Base-by-base conservation (phyloP, 495 filamentous ascomycete genomes). In the Tuber indicum region DNA sequence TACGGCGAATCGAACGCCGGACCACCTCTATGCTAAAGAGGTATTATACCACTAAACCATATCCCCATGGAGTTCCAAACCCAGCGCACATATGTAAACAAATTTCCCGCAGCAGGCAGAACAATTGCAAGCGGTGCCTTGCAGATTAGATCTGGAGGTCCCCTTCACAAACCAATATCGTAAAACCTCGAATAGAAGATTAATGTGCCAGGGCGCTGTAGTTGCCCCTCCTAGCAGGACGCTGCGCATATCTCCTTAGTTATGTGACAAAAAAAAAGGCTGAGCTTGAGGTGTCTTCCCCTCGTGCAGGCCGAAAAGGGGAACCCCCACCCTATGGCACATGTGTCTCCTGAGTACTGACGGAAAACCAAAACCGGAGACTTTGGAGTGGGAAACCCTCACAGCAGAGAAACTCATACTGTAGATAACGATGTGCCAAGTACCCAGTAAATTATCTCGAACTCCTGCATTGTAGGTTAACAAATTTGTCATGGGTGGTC, bases 11-110 rank as follows among this genome's bases (percentile, higher is more conserved):
- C 83, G 83, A 84, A 84, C 83, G 82, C 83, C 83, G 78, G 83
- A 84, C 83, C 83, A 76, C 83, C 82, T 84, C 83, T 84, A 84
- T 84, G 82, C 83, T 84, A 84, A 84, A 83, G 81, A 84, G 81
- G 83, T 81, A 81, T 84, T 83, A 84, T 84, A 81, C 83, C 83
- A 83, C 83, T 84, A 84, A 83, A 83, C 82, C 82, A 83, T 77
- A 78, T 76, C 76, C 75, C 81, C 78, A 69, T 72, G 74, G n/a
- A 14, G 23, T 26, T 3, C 14, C 5, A 6, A 21, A 9, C 47
- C 21, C 0, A 49, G 47, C 2, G 46, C 9, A 19, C 47, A 23
- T 49, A 1, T 6, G 23, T 49, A 23, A 49, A 23, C 47, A 49
- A 49, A 49, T 8, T 49, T 23, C 8, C 7, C 5, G 9, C 17